A percentile compares a stretch with the other conserved stretches of the same genome.
Evolutionary conservation across 2,329 filamentous ascomycete species (phyloP).

Genomic region (Pseudocercospora cruenta): DNA sequence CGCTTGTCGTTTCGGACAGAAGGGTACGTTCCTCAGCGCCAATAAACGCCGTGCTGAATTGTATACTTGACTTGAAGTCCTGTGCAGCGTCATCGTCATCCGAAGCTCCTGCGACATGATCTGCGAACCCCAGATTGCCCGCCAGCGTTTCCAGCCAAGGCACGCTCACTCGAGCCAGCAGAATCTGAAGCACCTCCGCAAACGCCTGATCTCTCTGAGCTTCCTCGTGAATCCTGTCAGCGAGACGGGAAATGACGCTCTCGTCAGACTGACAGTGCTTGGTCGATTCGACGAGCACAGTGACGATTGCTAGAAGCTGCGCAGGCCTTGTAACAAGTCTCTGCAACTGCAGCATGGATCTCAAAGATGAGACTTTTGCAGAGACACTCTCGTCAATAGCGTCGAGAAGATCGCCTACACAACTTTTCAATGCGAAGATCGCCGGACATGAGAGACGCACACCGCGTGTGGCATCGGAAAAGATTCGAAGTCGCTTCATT

Average conservation of each 20-base stretch:
- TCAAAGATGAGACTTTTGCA: constrained; percentile 31
- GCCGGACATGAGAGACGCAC: constrained; percentile 37
- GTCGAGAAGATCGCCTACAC: constrained; percentile 44
- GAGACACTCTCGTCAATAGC: constrained; percentile 47
- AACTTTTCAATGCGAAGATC: constrained; percentile 47
- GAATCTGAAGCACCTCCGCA: constrained; percentile 18
- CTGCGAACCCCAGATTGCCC: constrained; percentile 26
- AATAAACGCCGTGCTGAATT: not conserved
- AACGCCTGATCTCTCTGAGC: constrained; percentile 23
- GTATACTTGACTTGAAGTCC: not conserved
- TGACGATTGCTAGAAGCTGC: constrained; percentile 28
- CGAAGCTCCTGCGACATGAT: not conserved
- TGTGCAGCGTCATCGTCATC: not conserved
- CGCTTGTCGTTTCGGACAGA: not conserved
- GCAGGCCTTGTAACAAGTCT: constrained; percentile 45
- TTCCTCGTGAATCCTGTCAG: constrained; percentile 25
- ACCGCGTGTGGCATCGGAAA: constrained; percentile 14
- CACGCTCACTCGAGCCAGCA: constrained; percentile 30
- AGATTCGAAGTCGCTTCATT: constrained; percentile 27
- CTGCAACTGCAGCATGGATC: constrained; percentile 48
- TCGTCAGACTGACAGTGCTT: constrained; percentile 25
- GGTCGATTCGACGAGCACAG: constrained; percentile 12
- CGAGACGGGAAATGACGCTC: constrained; percentile 29
- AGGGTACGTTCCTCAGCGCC: not conserved
- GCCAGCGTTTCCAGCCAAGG: constrained; percentile 35